phyloP scores from a whole-genome alignment of 1,139 yeast genomes.

The Sporopachydermia cereana region DNA sequence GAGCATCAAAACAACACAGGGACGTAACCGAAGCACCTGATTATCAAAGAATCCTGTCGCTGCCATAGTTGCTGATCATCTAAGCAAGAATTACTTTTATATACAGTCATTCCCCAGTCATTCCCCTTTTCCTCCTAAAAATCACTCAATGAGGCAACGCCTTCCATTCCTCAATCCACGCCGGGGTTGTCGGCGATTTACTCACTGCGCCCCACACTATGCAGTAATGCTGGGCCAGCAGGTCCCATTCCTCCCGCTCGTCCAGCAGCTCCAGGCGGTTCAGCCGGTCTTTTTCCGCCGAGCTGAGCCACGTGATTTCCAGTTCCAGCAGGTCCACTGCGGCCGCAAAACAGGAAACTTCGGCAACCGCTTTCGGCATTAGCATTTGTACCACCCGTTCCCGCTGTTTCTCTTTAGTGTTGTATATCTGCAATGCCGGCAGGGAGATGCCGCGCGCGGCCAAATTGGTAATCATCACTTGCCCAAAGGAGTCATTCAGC shows the following conservation, averaged over 20 bases:
- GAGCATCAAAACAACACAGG: too few species aligned
- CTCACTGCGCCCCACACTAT: conserved; percentile 22
- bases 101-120: too few species aligned
- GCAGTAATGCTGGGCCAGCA: conserved; percentile 72
- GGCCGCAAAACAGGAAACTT: conserved; percentile 16
- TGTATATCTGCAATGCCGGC: conserved; percentile 44
- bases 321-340: conserved; percentile 51
- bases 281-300: conserved; percentile 39
- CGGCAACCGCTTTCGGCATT: conserved; percentile 10
- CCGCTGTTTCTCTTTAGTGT: conserved; percentile 37
- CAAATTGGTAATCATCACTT: conserved; percentile 69
- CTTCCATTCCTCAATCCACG: background rate
- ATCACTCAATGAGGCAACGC: background rate
- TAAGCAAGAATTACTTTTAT: too few species aligned
- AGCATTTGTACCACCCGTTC: conserved; percentile 18
- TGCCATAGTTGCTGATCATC: too few species aligned
- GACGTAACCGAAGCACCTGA: too few species aligned
- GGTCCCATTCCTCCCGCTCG: conserved; percentile 74
- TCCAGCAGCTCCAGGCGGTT: conserved; percentile 66
- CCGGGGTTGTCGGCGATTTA: background rate
- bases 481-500: conserved; percentile 66
- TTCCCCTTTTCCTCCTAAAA: too few species aligned
- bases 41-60: too few species aligned
- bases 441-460: conserved; percentile 60
- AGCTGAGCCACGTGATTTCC: conserved; percentile 44